A percentile compares a stretch with the other conserved stretches of the same genome.
phyloP scores from a whole-genome alignment of 805 yeast species.

The Wickerhamiella lipophila region DNA sequence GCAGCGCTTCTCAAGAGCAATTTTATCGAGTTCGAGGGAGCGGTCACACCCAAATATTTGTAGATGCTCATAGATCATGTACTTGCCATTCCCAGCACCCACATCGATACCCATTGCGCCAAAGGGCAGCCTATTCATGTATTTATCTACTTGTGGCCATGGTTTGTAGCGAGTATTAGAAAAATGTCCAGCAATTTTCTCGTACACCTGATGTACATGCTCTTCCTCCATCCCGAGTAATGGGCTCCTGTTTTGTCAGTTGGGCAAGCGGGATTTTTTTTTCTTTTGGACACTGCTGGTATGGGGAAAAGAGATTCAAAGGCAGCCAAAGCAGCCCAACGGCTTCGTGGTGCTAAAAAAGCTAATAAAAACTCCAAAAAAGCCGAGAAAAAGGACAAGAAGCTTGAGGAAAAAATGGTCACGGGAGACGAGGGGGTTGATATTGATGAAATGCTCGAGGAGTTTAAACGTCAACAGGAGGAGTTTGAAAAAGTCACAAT shows the following conservation, averaged over 20 bases:
- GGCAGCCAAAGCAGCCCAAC: slow-evolving; percentile 81
- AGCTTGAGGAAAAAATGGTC: slow-evolving; percentile 46
- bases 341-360: slow-evolving; percentile 76
- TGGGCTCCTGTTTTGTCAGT: neutral
- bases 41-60: slow-evolving; percentile 53
- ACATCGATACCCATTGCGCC: slow-evolving; percentile 78
- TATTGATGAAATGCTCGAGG: slow-evolving; percentile 68
- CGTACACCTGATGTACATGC: slow-evolving; percentile 84
- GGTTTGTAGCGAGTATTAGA: slow-evolving; percentile 92
- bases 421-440: slow-evolving; percentile 72
- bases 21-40: slow-evolving; percentile 25
- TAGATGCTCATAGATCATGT: slow-evolving; percentile 55
- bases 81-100: slow-evolving; percentile 97
- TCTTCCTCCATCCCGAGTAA: slow-evolving; percentile 44
- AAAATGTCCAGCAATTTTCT: slow-evolving; percentile 84
- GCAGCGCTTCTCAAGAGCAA: slow-evolving; percentile 48
- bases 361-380: slow-evolving; percentile 62
- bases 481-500: slow-evolving; percentile 60
- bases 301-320: slow-evolving; percentile 82
- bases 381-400: slow-evolving; percentile 62
- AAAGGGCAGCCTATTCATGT: slow-evolving; percentile 36
- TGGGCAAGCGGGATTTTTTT: too few species aligned
- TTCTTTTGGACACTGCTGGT: neutral
- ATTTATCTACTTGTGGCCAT: slow-evolving; percentile 87
- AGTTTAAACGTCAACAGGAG: slow-evolving; percentile 68